Base-by-base conservation (phyloP, 2,329 filamentous ascomycete genomes). In the Penicillium sp. region DNA sequence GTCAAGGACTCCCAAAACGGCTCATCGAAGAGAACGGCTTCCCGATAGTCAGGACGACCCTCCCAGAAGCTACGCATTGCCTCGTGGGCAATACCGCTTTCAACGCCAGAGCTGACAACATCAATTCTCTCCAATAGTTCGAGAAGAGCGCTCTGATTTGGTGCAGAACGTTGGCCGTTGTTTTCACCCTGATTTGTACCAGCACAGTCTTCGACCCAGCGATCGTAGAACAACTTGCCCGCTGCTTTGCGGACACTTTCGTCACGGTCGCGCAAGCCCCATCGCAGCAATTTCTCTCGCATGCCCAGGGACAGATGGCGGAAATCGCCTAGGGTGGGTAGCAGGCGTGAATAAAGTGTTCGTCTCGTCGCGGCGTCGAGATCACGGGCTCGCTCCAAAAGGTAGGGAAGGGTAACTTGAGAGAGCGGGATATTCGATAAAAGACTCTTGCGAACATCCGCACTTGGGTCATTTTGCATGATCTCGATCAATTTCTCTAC, bases 41-140 rank as follows among this genome's bases (percentile, higher is more conserved):
- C 78, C 6, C 79, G 74, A 61, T 82, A 83, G 64, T 83, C 81
- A 1, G 92, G 90, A 19, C 95, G 88, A 4, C 93, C 92, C 67
- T 95, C 91, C 95, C 95, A 99, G 77, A 99, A 98, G 52, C 92
- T 91, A 63, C 87, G 89, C 93, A 99, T 97, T 0, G 95, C 95
- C 73, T 97, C 91, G 8, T 96, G 84, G 1, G 92, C 94, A 61
- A 98, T 91, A 6, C 95, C 96, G 58, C 90, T 91, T 74, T 97
- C 93, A 22, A 90, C 87, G 1, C 93, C 93, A 4, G 93, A 94
- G 73, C 95, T 95, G 65, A 96, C 87, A 2, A 98, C 88, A 69
- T 99, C 93, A 62, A 99, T 95, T 67, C 95, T 88, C 79, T 99
- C 95, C 4, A 99, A 83, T 0, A 99, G 84, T 75, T 99, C 95